phyloP scores from a whole-genome alignment of 2,329 filamentous ascomycete species.

The Aspergillaceae sp. region DNA sequence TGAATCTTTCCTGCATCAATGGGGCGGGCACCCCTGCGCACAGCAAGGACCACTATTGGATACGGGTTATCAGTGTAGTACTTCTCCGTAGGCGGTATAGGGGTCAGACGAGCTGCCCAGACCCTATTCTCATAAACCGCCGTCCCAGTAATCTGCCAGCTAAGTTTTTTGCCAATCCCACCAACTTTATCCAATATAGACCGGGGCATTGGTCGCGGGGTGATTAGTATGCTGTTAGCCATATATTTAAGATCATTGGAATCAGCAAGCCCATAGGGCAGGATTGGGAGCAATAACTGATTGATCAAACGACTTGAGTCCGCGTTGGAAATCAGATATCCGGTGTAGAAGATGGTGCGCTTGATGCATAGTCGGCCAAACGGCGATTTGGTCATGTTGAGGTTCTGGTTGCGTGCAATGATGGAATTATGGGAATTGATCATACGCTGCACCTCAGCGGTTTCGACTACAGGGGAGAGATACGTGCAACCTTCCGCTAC shows the following conservation, averaged over 20 bases:
- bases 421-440: constrained; percentile 72
- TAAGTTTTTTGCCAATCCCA: constrained; percentile 73
- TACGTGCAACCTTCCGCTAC: constrained; percentile 67
- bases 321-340: constrained; percentile 68
- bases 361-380: constrained; percentile 59
- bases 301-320: constrained; percentile 65
- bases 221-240: constrained; percentile 86
- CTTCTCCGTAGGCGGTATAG: constrained; percentile 57
- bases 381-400: constrained; percentile 33
- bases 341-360: constrained; percentile 84
- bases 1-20: constrained; percentile 73
- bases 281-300: constrained; percentile 48
- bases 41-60: constrained; percentile 74
- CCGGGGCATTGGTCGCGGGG: constrained; percentile 62
- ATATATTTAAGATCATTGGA: constrained; percentile 66
- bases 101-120: constrained; percentile 76
- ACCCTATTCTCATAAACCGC: constrained; percentile 69
- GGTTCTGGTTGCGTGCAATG: constrained; percentile 20
- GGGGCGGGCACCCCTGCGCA: constrained; percentile 65
- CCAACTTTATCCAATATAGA: constrained; percentile 74
- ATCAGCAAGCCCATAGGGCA: constrained; percentile 55
- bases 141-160: constrained; percentile 72
- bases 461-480: constrained; percentile 69
- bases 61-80: constrained; percentile 71
- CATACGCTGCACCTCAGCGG: constrained; percentile 77